Conservation (phyloP, 345 rosid species). For the Diplotaxis tenuifolia region DNA sequence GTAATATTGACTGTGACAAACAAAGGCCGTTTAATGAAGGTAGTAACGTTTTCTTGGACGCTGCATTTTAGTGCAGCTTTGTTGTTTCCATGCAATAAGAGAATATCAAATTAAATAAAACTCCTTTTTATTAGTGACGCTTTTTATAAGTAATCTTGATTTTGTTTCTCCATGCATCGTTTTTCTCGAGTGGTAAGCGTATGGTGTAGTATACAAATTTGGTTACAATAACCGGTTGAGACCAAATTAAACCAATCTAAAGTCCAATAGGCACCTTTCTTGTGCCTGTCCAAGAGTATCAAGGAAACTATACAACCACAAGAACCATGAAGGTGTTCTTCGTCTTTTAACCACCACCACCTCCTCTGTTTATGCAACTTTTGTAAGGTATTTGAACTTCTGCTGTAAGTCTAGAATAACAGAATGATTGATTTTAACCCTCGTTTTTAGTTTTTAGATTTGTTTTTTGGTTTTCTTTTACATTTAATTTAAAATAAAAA, state of each 20-base stretch:
- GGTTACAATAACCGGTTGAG: not conserved
- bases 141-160: not conserved
- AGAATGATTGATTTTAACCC: no score
- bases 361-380: no score
- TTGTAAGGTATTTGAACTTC: no score
- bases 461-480: no score
- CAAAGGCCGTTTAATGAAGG: conserved; percentile 40
- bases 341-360: not conserved
- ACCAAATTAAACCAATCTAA: not conserved
- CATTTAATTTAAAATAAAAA: no score
- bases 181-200: conserved; percentile 4
- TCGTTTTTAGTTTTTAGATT: no score
- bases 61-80: conserved; percentile 23
- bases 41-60: conserved; percentile 14
- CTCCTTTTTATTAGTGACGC: not conserved
- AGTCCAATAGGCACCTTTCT: not conserved
- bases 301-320: not conserved
- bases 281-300: not conserved
- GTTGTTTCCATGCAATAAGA: conserved; percentile 9
- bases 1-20: conserved; percentile 58
- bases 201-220: not conserved
- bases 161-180: no score
- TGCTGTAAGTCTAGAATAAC: no score
- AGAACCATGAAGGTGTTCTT: not conserved
- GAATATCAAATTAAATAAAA: not conserved